Base-by-base conservation (phyloP, 2,329 filamentous ascomycete species). In the Xylariomycetidae sp. region DNA sequence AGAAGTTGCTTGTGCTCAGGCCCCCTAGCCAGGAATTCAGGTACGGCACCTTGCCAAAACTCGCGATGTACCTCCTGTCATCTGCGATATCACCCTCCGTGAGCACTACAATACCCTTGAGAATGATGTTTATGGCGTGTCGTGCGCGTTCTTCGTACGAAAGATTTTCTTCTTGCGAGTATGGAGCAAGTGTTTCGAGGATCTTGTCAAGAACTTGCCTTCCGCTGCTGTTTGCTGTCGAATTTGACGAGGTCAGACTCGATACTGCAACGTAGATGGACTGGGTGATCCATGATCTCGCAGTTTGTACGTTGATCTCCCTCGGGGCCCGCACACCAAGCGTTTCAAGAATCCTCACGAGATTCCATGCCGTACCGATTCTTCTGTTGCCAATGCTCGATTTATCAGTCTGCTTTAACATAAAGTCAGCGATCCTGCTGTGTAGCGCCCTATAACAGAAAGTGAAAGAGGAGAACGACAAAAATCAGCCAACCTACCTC, bases 1-100 rank as follows among this genome's bases (percentile, higher is more conserved):
- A 38, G 38, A 50, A 51, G 0, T 42, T 49, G 23, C 40, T 44
- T 12, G 48, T 43, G 3, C 22, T 31, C 6, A 43, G 42, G 1
- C 53, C 53, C 9, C 34, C 30, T 26, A 44, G 34, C 50, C 53
- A 56, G 3, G 30, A 31, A 1, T 29, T 31, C 1, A 52, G 44
- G 15, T 41, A 27, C 4, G 42, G 40, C n/a, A 55, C 35, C 8
- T 50, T 46, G 10, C 48, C 45, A 28, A 56, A 53, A 6, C 40
- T 22, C 8, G 49, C 49, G 18, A 55, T 41, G 19, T 47, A 46
- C 25, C 33, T 11, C 26, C 48, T 45, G 30, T 55, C 51, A 1
- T 40, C 31, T 20, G 41, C 35, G 14, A 55, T 37, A 11, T 48
- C 44, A 2, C 30, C 16, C 16, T 43, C 32, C 13, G 41, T 49